Base-by-base conservation (phyloP, 192 early-diverging fungal species). In the Backusella tuberculispora region DNA sequence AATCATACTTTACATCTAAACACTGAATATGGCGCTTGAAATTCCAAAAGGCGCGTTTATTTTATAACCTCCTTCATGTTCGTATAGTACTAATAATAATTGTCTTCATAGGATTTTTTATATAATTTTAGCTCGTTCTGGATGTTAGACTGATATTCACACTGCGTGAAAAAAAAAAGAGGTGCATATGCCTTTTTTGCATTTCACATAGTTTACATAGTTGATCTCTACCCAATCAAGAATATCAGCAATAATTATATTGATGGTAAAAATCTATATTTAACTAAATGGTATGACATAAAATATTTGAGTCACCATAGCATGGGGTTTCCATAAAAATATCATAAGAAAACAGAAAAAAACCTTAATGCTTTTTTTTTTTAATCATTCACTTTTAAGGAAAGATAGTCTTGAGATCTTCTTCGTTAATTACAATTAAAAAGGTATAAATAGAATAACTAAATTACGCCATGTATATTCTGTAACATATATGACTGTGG, bases 261-360 rank as follows among this genome's bases (percentile, higher is more conserved):
- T 53, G 48, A 53, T 53, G 48, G 19, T 53, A 53, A 53, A 53
- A 53, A 53, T 53, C 50, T 53, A 53, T 53, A 53, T 53, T 53
- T 53, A 53, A 50, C 14, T 8, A 50, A 50, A 50, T 50, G 47
- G 47, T 50, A 50, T 48, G 14, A 48, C 46, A 48, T 48, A 48
- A 17, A 48, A 1, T n/a, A 48, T 48, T 48, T 48, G 46, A 48
- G 46, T 48, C 46, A 48, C 17, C 46, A 17, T 48, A 48, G 15
- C 46, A 48, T 48, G 46, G 46, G 46, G 46, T 50, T 50, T 50
- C 19, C 48, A 50, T 50, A 15, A 17, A 50, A 50, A 50, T 21
- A 50, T 6, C 48, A 50, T n/a, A 50, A 6, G n/a, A 50, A 50
- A 50, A 50, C 48, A 50, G 48, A 50, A 50, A 50, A 50, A 50